Evolutionary conservation across 352 stramenopile genomes (phyloP), one percentile per base, ranked within the genome.

Genomic region (Pythium folliculosum): DNA sequence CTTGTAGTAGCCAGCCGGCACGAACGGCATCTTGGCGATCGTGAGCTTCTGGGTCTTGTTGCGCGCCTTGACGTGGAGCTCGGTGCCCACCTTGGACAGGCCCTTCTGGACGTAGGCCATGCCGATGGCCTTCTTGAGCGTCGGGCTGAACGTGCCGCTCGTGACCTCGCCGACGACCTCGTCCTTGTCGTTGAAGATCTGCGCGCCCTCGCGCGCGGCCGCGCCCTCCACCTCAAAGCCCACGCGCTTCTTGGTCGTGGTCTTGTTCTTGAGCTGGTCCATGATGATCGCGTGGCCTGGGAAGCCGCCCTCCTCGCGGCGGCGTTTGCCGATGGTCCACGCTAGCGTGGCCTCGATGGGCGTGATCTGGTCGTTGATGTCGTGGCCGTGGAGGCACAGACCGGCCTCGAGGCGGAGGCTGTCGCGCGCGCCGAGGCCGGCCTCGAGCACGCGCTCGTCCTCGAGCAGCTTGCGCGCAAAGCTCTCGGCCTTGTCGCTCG

Each of bases 11-110:
- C 91, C 84, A 43, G 92, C 82, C 14, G 95, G 84, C 37, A 99
- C 95, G 77, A 99, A 99, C 37, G 97, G 97, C 97, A 99, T 99
- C 83, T 99, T 98, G 67, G 91, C 94, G 55, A 99, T 87, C 38
- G 90, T 82, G 7, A 96, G 90, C 47, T 85, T 81, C 76, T 98
- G 85, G 79, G 97, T 89, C 78, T 99, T 99, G 72, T 93, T 92
- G 69, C 97, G 92, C 48, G 98, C 96, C 77, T 98, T 98, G 10
- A 99, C 71, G 58, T 89, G 84, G 58, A 99, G 76, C 60, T 97
- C 78, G 49, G 97, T 99, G 65, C 95, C 97, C 53, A 89, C 72
- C 81, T 99, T 99, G 58, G 81, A 70, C 53, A 88, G 52, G 10
- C 69, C 82, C 67, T 96, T 98, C 64, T 94, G 81, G 32, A 99